A percentile compares a stretch with the other conserved stretches of the same genome.
These are phyloP conservation scores for Penicillium ochrochloron DNA, from an alignment of 495 filamentous ascomycete genomes.

Conservation along the genomic window DNA sequence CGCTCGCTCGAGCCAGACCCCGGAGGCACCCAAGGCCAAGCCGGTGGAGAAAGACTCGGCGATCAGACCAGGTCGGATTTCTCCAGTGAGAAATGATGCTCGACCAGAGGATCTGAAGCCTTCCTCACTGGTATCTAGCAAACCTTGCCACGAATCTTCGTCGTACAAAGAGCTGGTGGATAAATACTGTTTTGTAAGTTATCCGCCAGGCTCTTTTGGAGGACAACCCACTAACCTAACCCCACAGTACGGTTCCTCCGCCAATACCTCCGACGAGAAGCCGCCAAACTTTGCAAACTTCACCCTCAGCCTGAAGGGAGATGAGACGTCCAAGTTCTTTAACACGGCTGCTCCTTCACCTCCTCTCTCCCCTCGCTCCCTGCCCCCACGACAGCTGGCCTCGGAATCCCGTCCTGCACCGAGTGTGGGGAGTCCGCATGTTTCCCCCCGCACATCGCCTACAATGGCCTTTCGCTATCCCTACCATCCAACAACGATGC, in stretches of 20 bases:
- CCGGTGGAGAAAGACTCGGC: constrained; percentile 18
- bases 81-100: constrained; percentile 29
- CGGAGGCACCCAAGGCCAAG: constrained; percentile 17
- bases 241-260: constrained; percentile 54
- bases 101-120: constrained; percentile 43
- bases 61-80: constrained; percentile 20
- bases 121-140: constrained; percentile 57
- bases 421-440: constrained; percentile 28
- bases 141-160: constrained; percentile 75
- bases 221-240: constrained; percentile 20
- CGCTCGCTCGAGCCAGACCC: constrained; percentile 37
- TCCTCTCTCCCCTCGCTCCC: constrained; percentile 33
- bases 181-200: constrained; percentile 98
- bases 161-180: constrained; percentile 93
- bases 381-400: constrained; percentile 26
- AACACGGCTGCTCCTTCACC: constrained; percentile 26
- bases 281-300: constrained; percentile 23
- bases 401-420: constrained; percentile 20
- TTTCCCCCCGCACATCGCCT: constrained; percentile 37
- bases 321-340: constrained; percentile 23
- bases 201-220: constrained; percentile 12
- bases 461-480: constrained; percentile 46
- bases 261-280: constrained; percentile 18
- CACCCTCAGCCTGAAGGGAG: constrained; percentile 19
- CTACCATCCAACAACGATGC: constrained; percentile 43